Evolutionary conservation across 2,329 filamentous ascomycete species (phyloP), one percentile per base, ranked within the genome.

Genomic region (Aspergillus pseudoviridinutans): DNA sequence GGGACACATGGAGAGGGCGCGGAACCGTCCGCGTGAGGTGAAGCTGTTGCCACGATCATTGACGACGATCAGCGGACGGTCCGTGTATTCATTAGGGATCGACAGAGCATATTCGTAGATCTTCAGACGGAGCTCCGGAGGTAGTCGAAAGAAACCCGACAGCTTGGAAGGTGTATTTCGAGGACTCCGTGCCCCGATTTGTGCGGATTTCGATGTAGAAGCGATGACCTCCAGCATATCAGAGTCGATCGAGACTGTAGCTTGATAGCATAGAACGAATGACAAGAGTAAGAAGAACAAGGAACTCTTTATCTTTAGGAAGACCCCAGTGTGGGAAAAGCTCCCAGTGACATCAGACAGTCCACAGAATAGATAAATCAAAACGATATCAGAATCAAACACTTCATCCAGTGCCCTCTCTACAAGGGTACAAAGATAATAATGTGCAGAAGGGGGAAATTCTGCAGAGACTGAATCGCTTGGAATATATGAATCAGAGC

Each of bases 71-170:
- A 74, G 53, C 1, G 71, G 69, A 6, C 65, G 66, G 57, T 71
- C 59, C 20, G 66, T 64, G 55, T 71, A 72, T 25, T 71, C 65
- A 47, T 73, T 73, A 32, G 67, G 70, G 12, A 67, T 61, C 20
- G 61, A 41, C 8, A 74, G 56, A 8, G 68, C 65, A 57, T 71
- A 71, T 57, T 70, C 65, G 56, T 73, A 73, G 58, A 73, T 72
- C 51, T 69, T 70, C 27, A 73, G 64, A 9, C 71, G 71, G 20
- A 74, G 64, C 53, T 72, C 71, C 4, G 66, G 50, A 2, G 70
- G 71, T 4, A 74, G 58, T 14, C 55, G 63, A 10, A 72, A 64
- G 27, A 73, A 61, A 6, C 55, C 53, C 1, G 66, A 62, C 24
- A 49, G 47, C 20, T 61, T 56, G 47, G 35, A 41, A 35, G 56